phyloP scores from a whole-genome alignment of 768 basidiomycete genomes.

The Phaffia tasmanica region DNA sequence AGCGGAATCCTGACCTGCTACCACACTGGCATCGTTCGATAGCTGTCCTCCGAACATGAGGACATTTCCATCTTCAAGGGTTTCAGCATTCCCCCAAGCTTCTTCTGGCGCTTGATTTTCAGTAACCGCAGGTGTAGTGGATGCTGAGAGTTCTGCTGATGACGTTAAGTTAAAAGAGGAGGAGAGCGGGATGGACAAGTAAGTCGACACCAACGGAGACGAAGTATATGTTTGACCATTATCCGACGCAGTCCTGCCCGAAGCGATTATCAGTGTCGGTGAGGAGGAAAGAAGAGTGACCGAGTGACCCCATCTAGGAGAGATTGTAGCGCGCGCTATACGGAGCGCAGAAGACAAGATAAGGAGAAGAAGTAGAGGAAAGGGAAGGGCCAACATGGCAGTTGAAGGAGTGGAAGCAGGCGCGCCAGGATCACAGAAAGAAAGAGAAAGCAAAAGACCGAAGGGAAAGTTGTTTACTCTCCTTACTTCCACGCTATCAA shows the following conservation, averaged over 20 bases:
- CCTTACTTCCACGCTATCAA: no score
- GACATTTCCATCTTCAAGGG: neutral
- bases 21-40: slow-evolving; percentile 3
- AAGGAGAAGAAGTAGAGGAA: no score
- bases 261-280: slow-evolving; percentile 16
- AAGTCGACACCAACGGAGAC: slow-evolving; percentile 7
- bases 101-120: neutral
- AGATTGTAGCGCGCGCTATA: neutral
- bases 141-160: neutral
- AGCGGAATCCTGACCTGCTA: slow-evolving; percentile 7
- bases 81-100: slow-evolving; percentile 17
- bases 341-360: no score
- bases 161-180: slow-evolving; percentile 14
- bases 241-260: slow-evolving; percentile 9
- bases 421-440: no score
- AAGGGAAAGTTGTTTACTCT: no score
- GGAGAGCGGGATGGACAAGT: slow-evolving; percentile 8
- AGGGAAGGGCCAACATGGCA: no score
- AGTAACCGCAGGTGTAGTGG: neutral
- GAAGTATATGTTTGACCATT: slow-evolving; percentile 23
- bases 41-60: slow-evolving; percentile 16
- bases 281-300: slow-evolving; percentile 7
- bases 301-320: slow-evolving; percentile 17
- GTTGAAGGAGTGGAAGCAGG: no score
- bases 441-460: no score